Percentiles rank a stretch among this genome's conserved stretches.
phyloP scores from a whole-genome alignment of 257 asterid genomes.

The Forsythia viridissima region DNA sequence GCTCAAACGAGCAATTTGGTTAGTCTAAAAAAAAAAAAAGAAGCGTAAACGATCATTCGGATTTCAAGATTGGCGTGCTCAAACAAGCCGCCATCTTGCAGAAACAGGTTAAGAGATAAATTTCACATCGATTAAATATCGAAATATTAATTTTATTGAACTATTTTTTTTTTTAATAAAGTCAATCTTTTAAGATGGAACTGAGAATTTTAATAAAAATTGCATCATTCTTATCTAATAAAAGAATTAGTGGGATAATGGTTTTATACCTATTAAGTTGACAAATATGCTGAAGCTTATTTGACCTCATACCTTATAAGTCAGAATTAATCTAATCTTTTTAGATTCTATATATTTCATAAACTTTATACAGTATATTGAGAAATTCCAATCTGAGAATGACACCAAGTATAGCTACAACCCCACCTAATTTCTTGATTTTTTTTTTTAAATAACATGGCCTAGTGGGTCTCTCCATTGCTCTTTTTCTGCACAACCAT shows the following conservation, averaged over 20 bases:
- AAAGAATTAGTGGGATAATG: conserved; percentile 20
- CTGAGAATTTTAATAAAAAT: no score
- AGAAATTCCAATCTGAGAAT: conserved; percentile 13
- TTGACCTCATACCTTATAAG: conserved; percentile 43
- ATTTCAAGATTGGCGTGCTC: no score
- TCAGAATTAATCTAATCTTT: conserved; percentile 18
- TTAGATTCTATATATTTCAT: conserved; percentile 1
- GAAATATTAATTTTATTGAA: no score
- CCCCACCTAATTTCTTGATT: conserved; percentile 37
- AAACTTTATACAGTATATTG: not conserved
- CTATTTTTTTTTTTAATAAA: no score
- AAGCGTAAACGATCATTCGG: no score
- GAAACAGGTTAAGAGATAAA: no score
- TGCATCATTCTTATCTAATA: not conserved
- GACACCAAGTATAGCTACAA: conserved; percentile 23
- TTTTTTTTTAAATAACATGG: conserved; percentile 29
- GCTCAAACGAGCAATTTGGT: no score
- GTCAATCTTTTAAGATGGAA: no score
- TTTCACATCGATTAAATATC: no score
- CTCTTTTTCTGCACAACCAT: conserved; percentile 26
- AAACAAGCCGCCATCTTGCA: no score
- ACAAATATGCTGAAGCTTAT: conserved; percentile 36
- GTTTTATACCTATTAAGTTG: conserved; percentile 46
- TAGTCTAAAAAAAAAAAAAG: no score
- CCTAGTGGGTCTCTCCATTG: conserved; percentile 45